Evolutionary conservation across 2,329 filamentous ascomycete species (phyloP), one percentile per base, ranked within the genome.

Genomic region (Neofusicoccum ribis): DNA sequence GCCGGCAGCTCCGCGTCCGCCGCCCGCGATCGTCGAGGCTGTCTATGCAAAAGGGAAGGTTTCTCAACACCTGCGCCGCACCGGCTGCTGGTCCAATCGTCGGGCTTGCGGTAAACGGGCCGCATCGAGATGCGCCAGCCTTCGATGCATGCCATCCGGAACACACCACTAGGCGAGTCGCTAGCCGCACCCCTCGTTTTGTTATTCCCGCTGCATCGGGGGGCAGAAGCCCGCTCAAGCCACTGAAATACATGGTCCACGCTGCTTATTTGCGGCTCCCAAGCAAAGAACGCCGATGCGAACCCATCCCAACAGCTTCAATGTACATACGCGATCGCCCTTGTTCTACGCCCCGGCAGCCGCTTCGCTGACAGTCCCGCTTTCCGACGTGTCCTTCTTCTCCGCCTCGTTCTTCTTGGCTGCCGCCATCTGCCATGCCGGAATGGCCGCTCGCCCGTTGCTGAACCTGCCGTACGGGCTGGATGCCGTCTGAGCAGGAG

Each of bases 401-500:
- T 77, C 75, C 51, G 75, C 75, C 63, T 83, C 79, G 27, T 76
- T 80, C 63, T 76, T 80, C 75, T 81, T 80, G 68, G 80, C 80
- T 39, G 81, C 80, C 0, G 82, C 83, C 76, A 85, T 76, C 71
- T 85, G 83, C 83, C 83, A 85, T 5, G 79, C 79, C 5, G 83
- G 83, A 54, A 85, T 85, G 0, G 80, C 78, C 3, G 81, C 80
- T 34, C 75, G 71, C 15, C 76, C 77, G 34, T 69, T 70, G 5
- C 72, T 69, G n/a, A 74, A 66, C 56, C 75, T 70, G 56, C 74
- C 70, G 44, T 75, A 78, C 5, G 75, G 69, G 27, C 70, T 72
- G 5, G 73, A 54, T 0, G 67, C 63, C 17, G 61, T 34, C 23
- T 44, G 60, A 3, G 59, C n/a, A 15, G 46, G 20, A 12, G 51